Base-by-base conservation (phyloP, 2,329 filamentous ascomycete genomes). In the Hypoxylon sp. region DNA sequence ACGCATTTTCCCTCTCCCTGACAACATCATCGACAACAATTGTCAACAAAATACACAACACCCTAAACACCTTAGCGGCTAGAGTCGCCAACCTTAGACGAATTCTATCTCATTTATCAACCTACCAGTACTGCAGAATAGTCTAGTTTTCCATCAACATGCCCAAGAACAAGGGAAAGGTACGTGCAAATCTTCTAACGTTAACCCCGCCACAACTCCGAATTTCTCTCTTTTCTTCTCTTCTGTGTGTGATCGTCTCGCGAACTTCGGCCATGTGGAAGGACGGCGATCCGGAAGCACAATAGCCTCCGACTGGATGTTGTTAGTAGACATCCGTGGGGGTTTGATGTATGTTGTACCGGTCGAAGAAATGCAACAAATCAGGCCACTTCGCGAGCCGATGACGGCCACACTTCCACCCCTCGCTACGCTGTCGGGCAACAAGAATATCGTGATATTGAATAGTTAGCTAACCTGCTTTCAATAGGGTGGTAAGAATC, bases 161-260 rank as follows among this genome's bases (percentile, higher is more conserved):
- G 94, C 94, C 94, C 80, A 98, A 98, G 93, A 98, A 98, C 83
- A 98, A 98, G 91, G 94, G 94, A 94, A 98, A 97, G 86, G 94
- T 97, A 87, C 80, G 88, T 78, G 24, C 48, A 60, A 48, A 48
- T 47, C 44, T 57, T 54, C 44, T 56, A 13, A 64, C 52, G 33
- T 61, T 33, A 33, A 70, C 61, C 67, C 60, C 50, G 46, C 59
- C 64, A 44, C 53, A 63, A 42, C 37, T 59, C 56, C 44, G 67
- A 53, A 44, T 66, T 55, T 65, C 35, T 26, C 44, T 69, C 56
- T 66, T 63, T 59, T 31, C 44, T 31, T 26, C 10, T 29, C 26
- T 24, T 66, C 22, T 52, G 42, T 67, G 60, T 65, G 60, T 47
- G 35, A 44, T 56, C 52, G 39, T 22, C 57, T 58, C 10, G 56